These are phyloP conservation scores for Mortierella alpina DNA, from an alignment of 192 early-diverging fungal genomes.

Conservation along the genomic window DNA sequence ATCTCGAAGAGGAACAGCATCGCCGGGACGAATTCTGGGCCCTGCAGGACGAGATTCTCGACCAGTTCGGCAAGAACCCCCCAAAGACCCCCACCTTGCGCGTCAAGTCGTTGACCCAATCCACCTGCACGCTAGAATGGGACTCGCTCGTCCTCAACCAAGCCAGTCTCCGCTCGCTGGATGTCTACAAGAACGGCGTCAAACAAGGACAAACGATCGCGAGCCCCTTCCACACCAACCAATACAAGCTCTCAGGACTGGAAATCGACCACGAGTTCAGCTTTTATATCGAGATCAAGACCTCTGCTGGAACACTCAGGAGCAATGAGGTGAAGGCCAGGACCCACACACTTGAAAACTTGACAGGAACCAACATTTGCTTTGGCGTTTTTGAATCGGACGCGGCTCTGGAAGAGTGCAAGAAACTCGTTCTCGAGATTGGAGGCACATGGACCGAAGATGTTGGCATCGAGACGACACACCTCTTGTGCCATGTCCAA, in stretches of 20 bases:
- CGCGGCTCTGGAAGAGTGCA: constrained; percentile 68
- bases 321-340: constrained; percentile 80
- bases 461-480: constrained; percentile 89
- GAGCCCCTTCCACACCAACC: constrained; percentile 56
- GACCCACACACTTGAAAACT: constrained; percentile 96
- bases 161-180: constrained; percentile 85
- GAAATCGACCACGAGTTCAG: constrained; percentile 93
- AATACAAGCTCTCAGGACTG: constrained; percentile 88
- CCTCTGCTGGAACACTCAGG: constrained; percentile 86
- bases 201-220: constrained; percentile 74
- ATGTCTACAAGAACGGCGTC: constrained; percentile 91
- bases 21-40: constrained; percentile 80
- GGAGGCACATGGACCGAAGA: constrained; percentile 90
- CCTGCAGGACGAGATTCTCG: constrained; percentile 88
- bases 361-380: constrained; percentile 96
- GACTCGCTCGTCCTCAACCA: constrained; percentile 86
- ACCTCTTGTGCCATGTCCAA: constrained; percentile 87
- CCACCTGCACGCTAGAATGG: constrained; percentile 92
- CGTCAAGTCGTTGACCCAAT: constrained; percentile 84
- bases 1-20: constrained; percentile 86
- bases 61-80: constrained; percentile 78
- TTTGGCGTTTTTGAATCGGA: constrained; percentile 92
- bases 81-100: constrained; percentile 86
- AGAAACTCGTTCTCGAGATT: constrained; percentile 80
- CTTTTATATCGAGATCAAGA: constrained; percentile 90